Evolutionary conservation across 495 filamentous ascomycete species (phyloP).

Genomic region (Hyaloscypha variabilis): DNA sequence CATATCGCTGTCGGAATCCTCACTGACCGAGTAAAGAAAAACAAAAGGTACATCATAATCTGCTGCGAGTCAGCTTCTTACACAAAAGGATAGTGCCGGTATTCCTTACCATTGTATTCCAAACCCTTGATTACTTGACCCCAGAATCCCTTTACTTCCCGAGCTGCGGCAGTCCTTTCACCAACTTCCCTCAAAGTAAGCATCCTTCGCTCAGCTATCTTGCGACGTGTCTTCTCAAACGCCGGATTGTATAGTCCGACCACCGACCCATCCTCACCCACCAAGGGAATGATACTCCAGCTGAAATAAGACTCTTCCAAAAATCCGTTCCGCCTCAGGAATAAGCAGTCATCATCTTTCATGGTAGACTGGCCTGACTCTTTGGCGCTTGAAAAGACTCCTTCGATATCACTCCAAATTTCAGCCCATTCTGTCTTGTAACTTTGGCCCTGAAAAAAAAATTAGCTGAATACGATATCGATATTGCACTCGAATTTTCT

Average conservation of each 20-base stretch:
- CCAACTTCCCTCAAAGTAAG: constrained; percentile 69
- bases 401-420: constrained; percentile 65
- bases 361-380: constrained; percentile 67
- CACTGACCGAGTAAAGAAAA: constrained; percentile 60
- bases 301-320: constrained; percentile 72
- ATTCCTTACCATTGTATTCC: constrained; percentile 50
- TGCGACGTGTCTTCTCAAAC: constrained; percentile 68
- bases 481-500: not conserved
- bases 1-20: constrained; percentile 53
- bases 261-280: constrained; percentile 62
- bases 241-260: constrained; percentile 71
- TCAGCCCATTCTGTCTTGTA: constrained; percentile 67
- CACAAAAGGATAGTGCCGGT: not conserved
- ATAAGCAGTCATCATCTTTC: constrained; percentile 73
- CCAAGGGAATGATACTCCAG: constrained; percentile 68
- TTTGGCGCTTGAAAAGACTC: constrained; percentile 59
- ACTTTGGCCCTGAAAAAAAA: constrained; percentile 43
- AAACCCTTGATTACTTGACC: constrained; percentile 55
- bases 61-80: constrained; percentile 5
- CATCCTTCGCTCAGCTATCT: constrained; percentile 67
- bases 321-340: constrained; percentile 60
- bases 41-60: constrained; percentile 65
- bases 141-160: constrained; percentile 68
- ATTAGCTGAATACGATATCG: not conserved
- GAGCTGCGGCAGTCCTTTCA: constrained; percentile 65